Percentiles rank a stretch among this genome's conserved stretches.
Conservation (phyloP, 805 yeast species). For the Gaillardinia entomophila region DNA sequence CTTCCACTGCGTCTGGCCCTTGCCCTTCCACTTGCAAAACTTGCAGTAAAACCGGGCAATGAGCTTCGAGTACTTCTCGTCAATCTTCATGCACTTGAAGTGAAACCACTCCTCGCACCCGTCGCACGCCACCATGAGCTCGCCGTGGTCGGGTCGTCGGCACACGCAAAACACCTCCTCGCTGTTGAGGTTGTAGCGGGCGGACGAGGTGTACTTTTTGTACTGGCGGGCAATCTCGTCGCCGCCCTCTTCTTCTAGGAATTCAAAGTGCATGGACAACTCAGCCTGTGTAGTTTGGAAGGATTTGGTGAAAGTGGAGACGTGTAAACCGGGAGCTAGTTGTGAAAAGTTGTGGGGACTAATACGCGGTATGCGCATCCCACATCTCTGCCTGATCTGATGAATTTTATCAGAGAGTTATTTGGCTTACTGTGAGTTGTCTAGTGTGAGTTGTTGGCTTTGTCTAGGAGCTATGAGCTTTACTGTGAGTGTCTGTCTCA, state of each 20-base stretch:
- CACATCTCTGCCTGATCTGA: too few relatives aligned
- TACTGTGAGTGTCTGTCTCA: neutral
- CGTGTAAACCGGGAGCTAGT: too few relatives aligned
- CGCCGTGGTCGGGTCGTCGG: constrained; percentile 70
- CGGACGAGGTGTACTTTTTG: constrained; percentile 26
- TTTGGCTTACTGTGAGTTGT: too few relatives aligned
- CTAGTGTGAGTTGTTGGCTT: too few relatives aligned
- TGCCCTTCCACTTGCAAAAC: constrained; percentile 53
- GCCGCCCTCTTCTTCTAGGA: constrained; percentile 14
- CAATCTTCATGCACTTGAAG: constrained; percentile 66
- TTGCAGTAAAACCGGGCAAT: constrained; percentile 68
- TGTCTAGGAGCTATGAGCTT: too few relatives aligned
- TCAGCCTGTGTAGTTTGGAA: too few relatives aligned
- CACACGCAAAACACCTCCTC: constrained; percentile 76
- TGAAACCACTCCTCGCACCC: constrained; percentile 96
- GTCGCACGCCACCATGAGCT: constrained; percentile 90
- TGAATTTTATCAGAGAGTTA: too few relatives aligned
- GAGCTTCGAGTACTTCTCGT: constrained; percentile 44
- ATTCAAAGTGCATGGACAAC: constrained; percentile 2
- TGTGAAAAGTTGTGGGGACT: too few relatives aligned
- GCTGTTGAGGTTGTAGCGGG: constrained; percentile 42
- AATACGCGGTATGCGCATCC: too few relatives aligned
- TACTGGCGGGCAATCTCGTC: constrained; percentile 33
- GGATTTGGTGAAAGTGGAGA: too few relatives aligned
- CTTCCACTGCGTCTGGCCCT: constrained; percentile 62